Evolutionary conservation across 352 stramenopile genomes (phyloP).

Genomic region (Phytophthora rubi): DNA sequence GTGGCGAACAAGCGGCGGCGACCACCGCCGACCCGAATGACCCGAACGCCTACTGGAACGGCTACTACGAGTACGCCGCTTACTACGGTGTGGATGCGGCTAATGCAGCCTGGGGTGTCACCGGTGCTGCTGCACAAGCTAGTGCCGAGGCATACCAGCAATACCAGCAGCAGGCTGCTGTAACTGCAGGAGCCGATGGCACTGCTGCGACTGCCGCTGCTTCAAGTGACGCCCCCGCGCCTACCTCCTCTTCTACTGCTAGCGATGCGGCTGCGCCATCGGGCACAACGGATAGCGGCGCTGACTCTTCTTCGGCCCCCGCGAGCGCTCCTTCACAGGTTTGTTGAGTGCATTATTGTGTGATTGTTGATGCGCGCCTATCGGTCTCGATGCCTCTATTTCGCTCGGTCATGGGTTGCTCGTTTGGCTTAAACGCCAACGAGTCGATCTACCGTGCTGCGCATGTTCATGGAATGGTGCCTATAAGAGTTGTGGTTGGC

Average conservation of each 20-base stretch:
- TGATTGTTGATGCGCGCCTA: constrained; percentile 28
- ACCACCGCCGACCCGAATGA: constrained; percentile 80
- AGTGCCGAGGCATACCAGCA: constrained; percentile 77
- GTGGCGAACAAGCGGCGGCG: constrained; percentile 27
- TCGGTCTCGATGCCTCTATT: constrained; percentile 36
- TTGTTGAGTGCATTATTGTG: constrained; percentile 64
- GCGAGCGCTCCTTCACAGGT: constrained; percentile 51
- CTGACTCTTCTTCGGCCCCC: constrained; percentile 28
- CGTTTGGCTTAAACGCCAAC: constrained; percentile 10
- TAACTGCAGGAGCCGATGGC: constrained; percentile 14
- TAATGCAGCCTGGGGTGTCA: constrained; percentile 87
- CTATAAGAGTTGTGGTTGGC: constrained; percentile 12
- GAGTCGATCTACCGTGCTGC: constrained; percentile 18
- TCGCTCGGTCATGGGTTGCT: constrained; percentile 27
- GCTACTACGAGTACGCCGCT: constrained; percentile 89
- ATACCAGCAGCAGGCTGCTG: constrained; percentile 66
- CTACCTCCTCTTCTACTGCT: constrained; percentile 4
- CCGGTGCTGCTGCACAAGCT: constrained; percentile 70
- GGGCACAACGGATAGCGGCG: constrained; percentile 8
- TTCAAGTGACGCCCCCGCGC: neutral
- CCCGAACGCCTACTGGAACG: constrained; percentile 90
- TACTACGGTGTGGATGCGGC: constrained; percentile 89
- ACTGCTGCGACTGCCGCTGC: constrained; percentile 14
- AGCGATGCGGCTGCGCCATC: constrained; percentile 21
- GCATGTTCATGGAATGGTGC: constrained; percentile 14